Conservation (phyloP, 1,139 yeast genomes). For the Hansenula lynferdii region DNA sequence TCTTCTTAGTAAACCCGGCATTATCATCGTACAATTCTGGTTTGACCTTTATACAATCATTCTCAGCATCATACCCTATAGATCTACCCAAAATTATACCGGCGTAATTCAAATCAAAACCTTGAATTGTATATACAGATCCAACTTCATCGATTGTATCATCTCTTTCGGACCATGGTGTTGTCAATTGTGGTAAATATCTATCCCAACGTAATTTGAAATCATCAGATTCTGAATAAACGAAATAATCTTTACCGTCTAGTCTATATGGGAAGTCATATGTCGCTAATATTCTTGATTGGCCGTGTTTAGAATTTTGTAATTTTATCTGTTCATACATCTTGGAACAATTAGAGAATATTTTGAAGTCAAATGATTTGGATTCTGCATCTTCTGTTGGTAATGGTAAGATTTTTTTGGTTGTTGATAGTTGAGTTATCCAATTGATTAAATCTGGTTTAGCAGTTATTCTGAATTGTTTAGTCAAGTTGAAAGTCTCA, state of each 20-base stretch:
- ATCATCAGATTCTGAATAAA: conserved; percentile 31
- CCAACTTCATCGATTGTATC: conserved; percentile 40
- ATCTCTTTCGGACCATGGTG: conserved; percentile 38
- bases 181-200: conserved; percentile 30
- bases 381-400: conserved; percentile 23
- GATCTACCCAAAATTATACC: conserved; percentile 38
- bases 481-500: conserved; percentile 25
- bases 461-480: conserved; percentile 36
- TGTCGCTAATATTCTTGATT: conserved; percentile 34
- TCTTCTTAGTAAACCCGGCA: conserved; percentile 36
- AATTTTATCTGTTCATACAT: conserved; percentile 30
- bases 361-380: conserved; percentile 29
- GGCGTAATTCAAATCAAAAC: conserved; percentile 38
- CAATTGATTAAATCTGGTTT: conserved; percentile 32
- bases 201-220: conserved; percentile 39
- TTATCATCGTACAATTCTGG: conserved; percentile 35
- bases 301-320: conserved; percentile 28
- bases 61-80: conserved; percentile 29
- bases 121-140: conserved; percentile 38
- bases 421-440: conserved; percentile 31
- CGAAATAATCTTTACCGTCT: conserved; percentile 36
- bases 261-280: conserved; percentile 39
- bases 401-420: conserved; percentile 25
- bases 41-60: conserved; percentile 26
- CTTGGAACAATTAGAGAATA: conserved; percentile 33